Conservation (phyloP, 768 basidiomycete species). For the Chalciporus piperatus region DNA sequence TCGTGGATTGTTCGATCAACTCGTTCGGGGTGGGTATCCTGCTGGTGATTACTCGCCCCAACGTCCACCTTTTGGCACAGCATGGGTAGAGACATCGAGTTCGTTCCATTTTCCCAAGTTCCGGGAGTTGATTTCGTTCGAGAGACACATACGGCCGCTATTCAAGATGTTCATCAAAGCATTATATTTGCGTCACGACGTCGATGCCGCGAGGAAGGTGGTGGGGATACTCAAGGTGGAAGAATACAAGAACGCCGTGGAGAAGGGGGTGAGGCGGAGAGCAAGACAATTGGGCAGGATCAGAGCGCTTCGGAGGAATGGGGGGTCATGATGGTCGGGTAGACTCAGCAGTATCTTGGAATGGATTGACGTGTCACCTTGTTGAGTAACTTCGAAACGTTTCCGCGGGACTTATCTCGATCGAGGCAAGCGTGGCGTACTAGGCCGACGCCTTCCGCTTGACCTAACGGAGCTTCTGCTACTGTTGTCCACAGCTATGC, state of each 20-base stretch:
- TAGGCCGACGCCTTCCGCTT: too few relatives aligned
- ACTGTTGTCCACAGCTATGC: too few relatives aligned
- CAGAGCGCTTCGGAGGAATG: constrained; percentile 1
- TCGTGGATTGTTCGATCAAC: constrained; percentile 60
- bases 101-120: constrained; percentile 37
- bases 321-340: too few relatives aligned
- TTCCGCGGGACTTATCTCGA: too few relatives aligned
- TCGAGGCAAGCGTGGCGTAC: too few relatives aligned
- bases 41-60: constrained; percentile 27
- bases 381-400: too few relatives aligned
- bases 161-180: constrained; percentile 73
- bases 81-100: constrained; percentile 5
- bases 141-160: constrained; percentile 61
- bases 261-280: constrained; percentile 15
- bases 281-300: constrained; percentile 22
- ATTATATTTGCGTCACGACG: constrained; percentile 55
- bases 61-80: constrained; percentile 47
- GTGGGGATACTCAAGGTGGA: constrained; percentile 54
- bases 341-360: too few relatives aligned
- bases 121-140: constrained; percentile 47
- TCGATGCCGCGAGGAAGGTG: constrained; percentile 48
- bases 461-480: too few relatives aligned
- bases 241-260: constrained; percentile 6
- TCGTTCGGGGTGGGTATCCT: constrained; percentile 61
- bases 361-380: too few relatives aligned